Conservation (phyloP, 352 stramenopile species). For the Phytophthora capsici region DNA sequence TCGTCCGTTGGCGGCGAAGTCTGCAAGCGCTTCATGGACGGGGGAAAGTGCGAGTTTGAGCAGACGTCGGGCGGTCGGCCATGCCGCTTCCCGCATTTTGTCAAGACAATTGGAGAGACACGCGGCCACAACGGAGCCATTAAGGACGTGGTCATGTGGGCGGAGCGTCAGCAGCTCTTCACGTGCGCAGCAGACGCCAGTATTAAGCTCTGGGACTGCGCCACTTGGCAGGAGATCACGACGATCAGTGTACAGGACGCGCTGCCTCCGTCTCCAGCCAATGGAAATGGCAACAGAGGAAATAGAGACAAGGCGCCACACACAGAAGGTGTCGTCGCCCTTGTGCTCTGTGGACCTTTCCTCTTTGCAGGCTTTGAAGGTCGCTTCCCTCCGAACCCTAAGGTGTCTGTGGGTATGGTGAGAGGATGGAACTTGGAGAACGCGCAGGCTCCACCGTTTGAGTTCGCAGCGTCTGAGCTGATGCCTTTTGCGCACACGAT, state of each 20-base stretch:
- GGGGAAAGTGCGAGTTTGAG: conserved; percentile 71
- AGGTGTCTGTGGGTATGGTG: conserved; percentile 75
- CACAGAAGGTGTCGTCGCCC: conserved; percentile 65
- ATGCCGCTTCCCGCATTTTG: conserved; percentile 83
- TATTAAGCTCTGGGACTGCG: conserved; percentile 88
- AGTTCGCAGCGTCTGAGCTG: conserved; percentile 66
- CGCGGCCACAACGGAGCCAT: conserved; percentile 72
- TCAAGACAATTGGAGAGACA: conserved; percentile 85
- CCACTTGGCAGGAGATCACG: conserved; percentile 80
- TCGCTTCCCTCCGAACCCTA: conserved; percentile 57
- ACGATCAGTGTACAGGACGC: conserved; percentile 65
- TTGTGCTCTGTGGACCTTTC: conserved; percentile 79
- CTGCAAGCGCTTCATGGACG: conserved; percentile 69
- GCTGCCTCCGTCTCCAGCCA: conserved; percentile 5
- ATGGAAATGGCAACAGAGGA: conserved; percentile 18
- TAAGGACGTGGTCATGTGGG: conserved; percentile 85
- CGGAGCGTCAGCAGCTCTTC: conserved; percentile 75
- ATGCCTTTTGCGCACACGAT: conserved; percentile 82
- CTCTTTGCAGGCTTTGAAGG: conserved; percentile 86
- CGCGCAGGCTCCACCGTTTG: conserved; percentile 58
- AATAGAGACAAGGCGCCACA: conserved; percentile 30
- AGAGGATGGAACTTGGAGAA: conserved; percentile 87
- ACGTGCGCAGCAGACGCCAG: conserved; percentile 71
- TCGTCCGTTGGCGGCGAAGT: conserved; percentile 64
- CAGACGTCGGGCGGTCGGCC: conserved; percentile 45